These are phyloP conservation scores for Aspergillus sp. DNA, from an alignment of 2,329 filamentous ascomycete genomes.

Conservation along the genomic window DNA sequence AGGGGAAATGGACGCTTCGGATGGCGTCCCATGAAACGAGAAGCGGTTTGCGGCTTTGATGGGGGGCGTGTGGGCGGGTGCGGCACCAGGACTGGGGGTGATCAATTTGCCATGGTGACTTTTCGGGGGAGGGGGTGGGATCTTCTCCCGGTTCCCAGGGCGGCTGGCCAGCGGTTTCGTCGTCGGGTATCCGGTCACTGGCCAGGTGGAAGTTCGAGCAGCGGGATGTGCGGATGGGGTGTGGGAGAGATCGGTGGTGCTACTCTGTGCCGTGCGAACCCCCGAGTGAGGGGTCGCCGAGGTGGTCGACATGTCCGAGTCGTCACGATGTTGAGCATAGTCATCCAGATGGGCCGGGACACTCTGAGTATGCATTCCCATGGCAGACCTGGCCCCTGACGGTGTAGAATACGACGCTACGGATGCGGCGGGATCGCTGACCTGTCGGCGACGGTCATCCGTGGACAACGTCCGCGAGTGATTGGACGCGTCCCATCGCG, in stretches of 20 bases:
- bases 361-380: neutral
- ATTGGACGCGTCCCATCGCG: no score
- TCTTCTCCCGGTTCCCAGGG: conserved; percentile 53
- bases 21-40: conserved; percentile 24
- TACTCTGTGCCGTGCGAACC: conserved; percentile 38
- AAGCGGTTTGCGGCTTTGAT: conserved; percentile 25
- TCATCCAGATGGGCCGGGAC: neutral
- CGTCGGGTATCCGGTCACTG: conserved; percentile 51
- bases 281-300: conserved; percentile 10
- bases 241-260: conserved; percentile 51
- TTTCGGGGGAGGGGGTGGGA: conserved; percentile 68
- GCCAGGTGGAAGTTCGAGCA: conserved; percentile 55
- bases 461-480: conserved; percentile 4
- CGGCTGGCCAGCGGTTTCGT: conserved; percentile 25
- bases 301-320: conserved; percentile 6
- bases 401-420: conserved; percentile 6
- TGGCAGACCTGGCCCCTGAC: conserved; percentile 4
- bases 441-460: conserved; percentile 7
- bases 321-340: neutral
- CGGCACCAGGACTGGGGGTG: conserved; percentile 39
- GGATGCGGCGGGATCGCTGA: conserved; percentile 14
- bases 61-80: conserved; percentile 23
- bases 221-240: conserved; percentile 47
- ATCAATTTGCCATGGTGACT: conserved; percentile 78
- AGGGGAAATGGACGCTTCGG: conserved; percentile 19